Evolutionary conservation across 208 protist species (phyloP), one percentile per base, ranked within the genome.

Genomic region (Leishmania guyanensis): DNA sequence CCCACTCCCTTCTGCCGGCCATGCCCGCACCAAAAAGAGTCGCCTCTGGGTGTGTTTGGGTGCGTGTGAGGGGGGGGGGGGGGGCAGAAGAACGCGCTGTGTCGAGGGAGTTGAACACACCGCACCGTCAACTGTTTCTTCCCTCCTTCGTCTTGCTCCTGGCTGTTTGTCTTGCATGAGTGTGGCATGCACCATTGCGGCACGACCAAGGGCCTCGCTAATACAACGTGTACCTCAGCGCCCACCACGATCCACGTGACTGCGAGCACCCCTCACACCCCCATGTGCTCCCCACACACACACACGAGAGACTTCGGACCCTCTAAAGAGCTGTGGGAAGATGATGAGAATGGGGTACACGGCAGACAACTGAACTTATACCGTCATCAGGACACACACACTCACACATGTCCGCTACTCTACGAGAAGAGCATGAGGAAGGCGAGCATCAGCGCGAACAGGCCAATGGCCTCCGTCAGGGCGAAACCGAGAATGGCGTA

Each of bases 401-500:
- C 26, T 73, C 33, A 39, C n/a, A 48, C 48, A 20, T 9, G 36
- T 29, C 77, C 5, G 12, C 36, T 17, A 60, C 84, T 94, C 88
- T 97, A 97, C 58, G 94, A 96, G 92, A 97, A 97, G 90, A 97
- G 93, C 94, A 97, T 98, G 86, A 98, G 92, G 89, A 98, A 98
- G 83, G 95, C 93, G 77, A 97, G 90, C 93, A 98, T 96, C 82
- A 97, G 91, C 4, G 93, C 92, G 80, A 98, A 98, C 86, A 98
- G 90, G 75, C 93, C 95, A 77, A 98, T 97, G 85, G 95, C 95
- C 88, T 98, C 95, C 54, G 95, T 97, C 84, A 98, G 89, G 70
- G 95, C 95, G 80, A 98, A 98, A 69, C 95, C 95, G 2, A 98
- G 91, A 95, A 98, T 97, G 84, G 93, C 93, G 88, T 98, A 98